Percentiles rank a stretch among this genome's conserved stretches.
Evolutionary conservation across 768 basidiomycete genomes (phyloP).

Genomic region (Psilocybe cubensis): DNA sequence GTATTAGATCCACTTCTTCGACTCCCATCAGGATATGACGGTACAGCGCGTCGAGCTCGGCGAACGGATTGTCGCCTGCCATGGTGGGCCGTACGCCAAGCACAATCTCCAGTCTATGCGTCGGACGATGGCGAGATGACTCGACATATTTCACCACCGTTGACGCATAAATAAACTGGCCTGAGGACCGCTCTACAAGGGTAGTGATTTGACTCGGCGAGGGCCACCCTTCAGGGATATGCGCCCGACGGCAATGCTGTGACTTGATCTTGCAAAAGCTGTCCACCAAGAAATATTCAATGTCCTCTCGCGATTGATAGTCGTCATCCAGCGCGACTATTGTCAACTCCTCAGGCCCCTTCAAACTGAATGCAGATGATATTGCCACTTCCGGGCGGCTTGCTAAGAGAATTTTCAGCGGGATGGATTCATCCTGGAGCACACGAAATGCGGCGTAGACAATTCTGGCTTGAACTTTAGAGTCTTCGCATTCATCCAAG

Average conservation of each 20-base stretch:
- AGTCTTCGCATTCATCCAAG: conserved; percentile 27
- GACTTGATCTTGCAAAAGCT: conserved; percentile 3
- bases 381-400: conserved; percentile 16
- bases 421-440: neutral
- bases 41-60: conserved; percentile 14
- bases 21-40: neutral
- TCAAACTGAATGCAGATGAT: neutral
- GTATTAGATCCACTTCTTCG: neutral
- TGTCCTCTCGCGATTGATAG: no score
- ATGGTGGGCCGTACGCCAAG: neutral
- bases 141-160: conserved; percentile 12
- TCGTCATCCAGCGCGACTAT: no score
- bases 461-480: neutral
- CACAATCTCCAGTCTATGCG: conserved; percentile 1
- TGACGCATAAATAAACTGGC: conserved; percentile 20
- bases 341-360: no score
- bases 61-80: neutral
- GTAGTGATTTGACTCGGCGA: neutral
- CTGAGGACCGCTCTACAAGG: conserved; percentile 11
- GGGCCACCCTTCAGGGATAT: conserved; percentile 5
- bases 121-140: conserved; percentile 2
- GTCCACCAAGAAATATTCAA: neutral
- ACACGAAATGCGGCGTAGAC: neutral
- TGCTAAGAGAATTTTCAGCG: conserved; percentile 9
- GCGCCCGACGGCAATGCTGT: neutral